Base-by-base conservation (phyloP, 116 monocot species). In the Posidonia oceanica region DNA sequence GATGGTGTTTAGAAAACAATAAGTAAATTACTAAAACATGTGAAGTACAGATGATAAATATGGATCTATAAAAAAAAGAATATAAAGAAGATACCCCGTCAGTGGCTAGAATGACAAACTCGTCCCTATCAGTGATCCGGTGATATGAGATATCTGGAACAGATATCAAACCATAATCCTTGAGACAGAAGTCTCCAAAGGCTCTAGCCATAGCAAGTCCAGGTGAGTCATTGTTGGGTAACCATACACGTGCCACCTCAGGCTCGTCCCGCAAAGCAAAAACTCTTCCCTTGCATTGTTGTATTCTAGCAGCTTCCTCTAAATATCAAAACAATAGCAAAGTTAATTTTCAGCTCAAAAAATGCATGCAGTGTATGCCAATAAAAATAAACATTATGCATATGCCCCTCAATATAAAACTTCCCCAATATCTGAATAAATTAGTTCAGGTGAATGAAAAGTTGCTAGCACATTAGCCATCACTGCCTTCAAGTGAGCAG, bases 141-240 rank as follows among this genome's bases (percentile, higher is more conserved):
- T 81, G 86, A 72, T 83, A 89, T 21, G 89, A 81, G 59, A 89
- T 75, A 63, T 89, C 89, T 10, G 89, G 89, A 65, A 89, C 80
- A 56, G 86, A 86, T 66, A 89, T 89, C 71, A 89, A 78, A 22
- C 89, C 89, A 78, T 86, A 89, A 70, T 89, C 89, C 73, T 89
- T 89, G 61, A 89, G 79, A 71, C 89, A 89, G 68, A 86, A 89
- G 72, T 89, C 89, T 22, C 89, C 89, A 77, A 89, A 89, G 58
- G 89, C 89, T 71, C 86, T 79, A 52, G 89, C 89, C 89, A 89
- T 89, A 36, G 89, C 89, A 65, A 89, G 75, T 4, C 89, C 89
- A 71, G 89, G 86, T 15, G 89, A 89, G 62, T 89, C 80, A 73
- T 78, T 86, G 75, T 89, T 89, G 11, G 89, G 89, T 69, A 89